Evolutionary conservation across 345 rosid species (phyloP), one percentile per base, ranked within the genome.

Genomic region (Aquilaria sinensis): DNA sequence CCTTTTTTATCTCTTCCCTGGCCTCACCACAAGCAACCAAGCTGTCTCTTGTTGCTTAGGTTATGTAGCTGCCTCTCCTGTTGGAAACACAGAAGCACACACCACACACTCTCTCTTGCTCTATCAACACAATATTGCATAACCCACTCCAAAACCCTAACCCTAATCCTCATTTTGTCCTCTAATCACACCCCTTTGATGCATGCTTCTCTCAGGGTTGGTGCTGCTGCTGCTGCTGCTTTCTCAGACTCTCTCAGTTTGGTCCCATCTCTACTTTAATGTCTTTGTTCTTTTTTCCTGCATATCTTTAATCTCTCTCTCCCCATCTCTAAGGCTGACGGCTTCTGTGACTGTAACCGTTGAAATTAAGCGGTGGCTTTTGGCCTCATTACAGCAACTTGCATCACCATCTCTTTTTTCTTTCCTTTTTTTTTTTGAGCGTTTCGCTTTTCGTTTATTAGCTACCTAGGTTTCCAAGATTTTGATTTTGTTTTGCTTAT

Each of bases 21-120:
- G 92, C 95, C 78, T 79, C 98, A 65, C 72, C 92, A 61, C 85
- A 89, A 69, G 96, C 89, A 92, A 89, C 98, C 96, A 77, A 81
- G 62, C 85, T 89, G 97, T 92, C 96, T 76, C 96, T 78, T 84
- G 89, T 83, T 86, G 80, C 43, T 37, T 37, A 9, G 1, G 82
- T 74, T 52, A 57, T 73, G 79, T 80, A 74, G 80, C 66, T 75
- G 65, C 41, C 72, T 58, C 57, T 52, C 58, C 71, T 86, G 96
- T 84, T 86, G 92, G 95, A 61, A 78, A 77, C 86, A 75, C 86
- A n/a, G 89, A 76, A 77, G 84, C 96, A 85, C 77, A 67, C n/a
- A 37, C 4, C 43, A 31, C 30, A 43, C 29, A 63, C 37, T 67
- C 55, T 65, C 46, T 23, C 23, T 23, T 23, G 23, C 23, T 23